Evolutionary conservation across 2,329 filamentous ascomycete species (phyloP), one percentile per base, ranked within the genome.

Genomic region (Macrophomina pseudophaseolina): DNA sequence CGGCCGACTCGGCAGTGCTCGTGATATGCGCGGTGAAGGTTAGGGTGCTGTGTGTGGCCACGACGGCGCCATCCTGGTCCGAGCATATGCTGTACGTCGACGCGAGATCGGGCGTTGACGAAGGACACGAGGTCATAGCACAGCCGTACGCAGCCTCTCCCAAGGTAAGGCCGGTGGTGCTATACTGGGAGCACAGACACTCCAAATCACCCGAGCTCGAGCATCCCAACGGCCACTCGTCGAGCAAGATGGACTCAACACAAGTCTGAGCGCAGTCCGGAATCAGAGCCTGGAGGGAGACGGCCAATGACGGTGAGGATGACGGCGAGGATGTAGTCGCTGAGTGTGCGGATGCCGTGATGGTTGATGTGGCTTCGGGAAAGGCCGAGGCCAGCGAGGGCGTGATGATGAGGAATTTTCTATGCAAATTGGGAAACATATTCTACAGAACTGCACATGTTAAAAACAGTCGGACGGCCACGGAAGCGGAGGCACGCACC

Each of bases 211-310:
- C 68, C 68, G 73, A 70, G 58, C 69, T 70, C 66, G 75, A 74
- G 70, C 78, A 80, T 68, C 75, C 70, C 51, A 74, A 67, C 64
- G 77, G 74, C 66, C 77, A 79, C 54, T 72, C 70, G 68, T 75
- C 69, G 69, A 69, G 71, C 66, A 80, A 70, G 65, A 75, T 74
- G 60, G 70, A 63, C 67, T 67, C 72, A 38, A 80, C 65, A 68
- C 78, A 80, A 71, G 74, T 70, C 71, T 91, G 90, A 67, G 83
- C 84, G 0, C 77, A 82, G 1, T 79, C 83, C 16, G 84, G 85
- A 11, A 74, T 79, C 54, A 81, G 77, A 66, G 76, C 85, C 40
- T 74, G 73, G 5, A 80, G 79, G 0, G 71, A 79, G 0, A 82
- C 86, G 65, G 84, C 82, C 0, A 83, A 83, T 60, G 81, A 81